Evolutionary conservation across 2,329 filamentous ascomycete species (phyloP).

Genomic region (Exophiala bonariae): DNA sequence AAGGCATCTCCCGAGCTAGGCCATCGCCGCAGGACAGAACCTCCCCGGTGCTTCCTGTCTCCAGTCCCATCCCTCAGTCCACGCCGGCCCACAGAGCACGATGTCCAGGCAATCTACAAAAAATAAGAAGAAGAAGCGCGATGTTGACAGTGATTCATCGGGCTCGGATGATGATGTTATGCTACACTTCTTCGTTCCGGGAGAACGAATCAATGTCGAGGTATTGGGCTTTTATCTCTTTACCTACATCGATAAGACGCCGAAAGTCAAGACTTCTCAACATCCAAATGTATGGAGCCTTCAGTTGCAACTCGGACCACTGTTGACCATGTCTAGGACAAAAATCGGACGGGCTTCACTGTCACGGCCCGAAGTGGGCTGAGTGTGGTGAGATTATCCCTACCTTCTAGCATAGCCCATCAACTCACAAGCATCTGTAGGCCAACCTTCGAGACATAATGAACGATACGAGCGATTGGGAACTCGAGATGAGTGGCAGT

Average conservation of each 20-base stretch:
- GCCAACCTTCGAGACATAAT: conserved; percentile 22
- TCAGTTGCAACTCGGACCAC: not conserved
- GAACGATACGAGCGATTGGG: conserved; percentile 25
- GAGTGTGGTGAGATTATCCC: conserved; percentile 18
- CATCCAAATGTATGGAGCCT: conserved; percentile 16
- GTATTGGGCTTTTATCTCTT: conserved; percentile 22
- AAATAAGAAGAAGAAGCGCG: conserved; percentile 18
- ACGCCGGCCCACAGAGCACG: not conserved
- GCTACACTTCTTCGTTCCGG: conserved; percentile 25
- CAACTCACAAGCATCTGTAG: conserved; percentile 4
- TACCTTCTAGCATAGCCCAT: not conserved
- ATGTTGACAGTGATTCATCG: conserved; percentile 14
- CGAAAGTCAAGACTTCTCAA: conserved; percentile 20
- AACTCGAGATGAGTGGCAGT: conserved; percentile 22
- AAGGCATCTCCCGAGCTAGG: conserved; percentile 17
- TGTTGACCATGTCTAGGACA: conserved; percentile 19
- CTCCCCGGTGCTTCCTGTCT: conserved; percentile 11
- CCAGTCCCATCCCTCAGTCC: conserved; percentile 4
- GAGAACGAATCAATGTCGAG: conserved; percentile 20
- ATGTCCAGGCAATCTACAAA: conserved; percentile 16
- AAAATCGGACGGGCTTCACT: conserved; percentile 18
- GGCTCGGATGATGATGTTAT: conserved; percentile 18
- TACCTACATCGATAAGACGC: conserved; percentile 22
- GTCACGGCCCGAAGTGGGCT: conserved; percentile 19
- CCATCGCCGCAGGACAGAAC: conserved; percentile 11